A percentile compares a stretch with the other conserved stretches of the same genome.
Evolutionary conservation across 2,329 filamentous ascomycete genomes (phyloP).

Genomic region (Sclerotinia sclerotiorum): DNA sequence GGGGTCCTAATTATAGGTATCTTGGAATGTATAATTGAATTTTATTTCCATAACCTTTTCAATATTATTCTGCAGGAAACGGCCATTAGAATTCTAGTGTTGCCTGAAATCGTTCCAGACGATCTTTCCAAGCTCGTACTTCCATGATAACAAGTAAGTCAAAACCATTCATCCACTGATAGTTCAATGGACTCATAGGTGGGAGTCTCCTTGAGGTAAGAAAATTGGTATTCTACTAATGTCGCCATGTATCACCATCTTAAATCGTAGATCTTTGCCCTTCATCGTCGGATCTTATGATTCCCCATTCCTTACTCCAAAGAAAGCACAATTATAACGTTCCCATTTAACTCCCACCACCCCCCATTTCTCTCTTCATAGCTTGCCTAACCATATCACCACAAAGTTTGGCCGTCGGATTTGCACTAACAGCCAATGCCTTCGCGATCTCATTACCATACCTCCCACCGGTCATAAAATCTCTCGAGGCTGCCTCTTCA

Average conservation of each 20-base stretch:
- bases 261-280: background rate
- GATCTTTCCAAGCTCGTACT: background rate
- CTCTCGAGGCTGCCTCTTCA: constrained; percentile 60
- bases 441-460: constrained; percentile 67
- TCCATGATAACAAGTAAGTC: background rate
- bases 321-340: background rate
- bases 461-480: constrained; percentile 63
- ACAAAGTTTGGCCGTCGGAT: constrained; percentile 68
- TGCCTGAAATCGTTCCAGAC: background rate
- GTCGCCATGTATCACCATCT: background rate
- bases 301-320: constrained; percentile 4
- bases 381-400: constrained; percentile 68
- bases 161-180: background rate
- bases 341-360: background rate
- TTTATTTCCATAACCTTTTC: background rate
- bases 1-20: background rate
- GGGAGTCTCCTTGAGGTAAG: background rate
- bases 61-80: background rate
- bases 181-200: background rate
- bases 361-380: constrained; percentile 63
- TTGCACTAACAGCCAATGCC: constrained; percentile 62
- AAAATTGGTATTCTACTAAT: background rate
- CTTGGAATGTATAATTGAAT: background rate
- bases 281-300: background rate
- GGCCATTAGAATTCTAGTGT: background rate